These are phyloP conservation scores for Termitomyces sp. DNA, from an alignment of 768 basidiomycete species.

Conservation along the genomic window DNA sequence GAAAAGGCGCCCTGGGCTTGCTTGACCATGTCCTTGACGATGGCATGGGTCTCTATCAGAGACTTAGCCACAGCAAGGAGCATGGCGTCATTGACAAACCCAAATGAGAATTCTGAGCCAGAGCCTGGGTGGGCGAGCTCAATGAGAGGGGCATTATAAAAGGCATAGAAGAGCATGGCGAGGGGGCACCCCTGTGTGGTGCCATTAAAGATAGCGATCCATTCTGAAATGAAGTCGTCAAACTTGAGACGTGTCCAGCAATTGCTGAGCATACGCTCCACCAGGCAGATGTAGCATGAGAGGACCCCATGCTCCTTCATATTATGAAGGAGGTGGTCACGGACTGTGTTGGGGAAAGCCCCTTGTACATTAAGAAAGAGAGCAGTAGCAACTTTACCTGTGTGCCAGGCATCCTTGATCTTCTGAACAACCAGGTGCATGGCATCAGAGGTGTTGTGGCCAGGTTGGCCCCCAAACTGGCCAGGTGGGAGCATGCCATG, in stretches of 20 bases:
- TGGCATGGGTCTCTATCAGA: conserved; percentile 21
- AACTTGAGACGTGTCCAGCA: conserved; percentile 9
- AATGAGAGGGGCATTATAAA: conserved; percentile 18
- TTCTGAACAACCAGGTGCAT: conserved; percentile 24
- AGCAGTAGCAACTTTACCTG: conserved; percentile 29
- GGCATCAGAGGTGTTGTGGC: conserved; percentile 35
- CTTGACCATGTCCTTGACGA: conserved; percentile 26
- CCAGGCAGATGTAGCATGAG: conserved; percentile 22
- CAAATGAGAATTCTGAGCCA: neutral
- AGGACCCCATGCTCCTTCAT: conserved; percentile 14
- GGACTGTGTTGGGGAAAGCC: conserved; percentile 40
- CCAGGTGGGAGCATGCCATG: too few relatives aligned
- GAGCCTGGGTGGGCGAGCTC: neutral
- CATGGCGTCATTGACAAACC: conserved; percentile 18
- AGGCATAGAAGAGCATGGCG: conserved; percentile 20
- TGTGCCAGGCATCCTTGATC: conserved; percentile 28
- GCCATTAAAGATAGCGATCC: conserved; percentile 21
- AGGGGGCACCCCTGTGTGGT: conserved; percentile 28
- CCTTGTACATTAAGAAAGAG: conserved; percentile 44
- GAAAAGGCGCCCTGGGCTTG: conserved; percentile 20
- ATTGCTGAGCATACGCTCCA: too few relatives aligned
- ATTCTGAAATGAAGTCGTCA: conserved; percentile 23
- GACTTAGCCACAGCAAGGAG: conserved; percentile 22
- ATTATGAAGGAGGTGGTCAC: conserved; percentile 18
- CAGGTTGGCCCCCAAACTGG: conserved; percentile 31